Base-by-base conservation (phyloP, 2,329 filamentous ascomycete genomes). In the Paraphaeosphaeria sporulosa region DNA sequence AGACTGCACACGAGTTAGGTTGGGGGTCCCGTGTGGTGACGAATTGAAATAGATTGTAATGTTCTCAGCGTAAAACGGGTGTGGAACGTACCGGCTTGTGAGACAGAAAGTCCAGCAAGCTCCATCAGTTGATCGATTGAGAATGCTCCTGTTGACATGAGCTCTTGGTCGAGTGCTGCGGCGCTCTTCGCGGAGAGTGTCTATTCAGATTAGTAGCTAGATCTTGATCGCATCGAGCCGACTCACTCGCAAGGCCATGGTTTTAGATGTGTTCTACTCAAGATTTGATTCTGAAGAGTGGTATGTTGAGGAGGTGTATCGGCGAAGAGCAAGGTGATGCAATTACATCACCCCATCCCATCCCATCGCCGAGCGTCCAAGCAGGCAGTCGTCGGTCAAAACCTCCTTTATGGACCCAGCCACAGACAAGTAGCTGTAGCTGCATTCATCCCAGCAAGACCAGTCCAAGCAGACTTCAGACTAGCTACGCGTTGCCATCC, bases 61-160 rank as follows among this genome's bases (percentile, higher is more conserved):
- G 17, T 17, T 6, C 5, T 9, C 8, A 21, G 13, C 9, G 17
- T 6, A 7, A 21, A 17, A 8, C 19, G 30, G 10, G 10, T n/a
- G n/a, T 50, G 30, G 9, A 19, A 30, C 57, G 60, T 75, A 94
- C 93, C 89, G 53, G 91, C 93, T 83, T 98, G 93, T 13, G 94
- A 94, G 27, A 98, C 93, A 0, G 93, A 94, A 0, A 99, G 85
- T 0, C 95, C 95, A 46, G 95, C 95, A 8, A 99, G 82, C 76
- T 98, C 95, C 95, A 99, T 98, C 51, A 99, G 83, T 79, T 99
- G 95, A 75, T 98, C 95, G 57, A 99, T 86, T 12, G 93, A 96
- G 80, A 97, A 99, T 9, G 91, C 93, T 42, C 87, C 87, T 0
- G 89, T 87, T 74, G 88, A 91, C 94, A 99, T 98, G 63, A 99